Evolutionary conservation across 1,139 yeast species (phyloP), one percentile per base, ranked within the genome.

Genomic region (Saccharomyces pastorianus): DNA sequence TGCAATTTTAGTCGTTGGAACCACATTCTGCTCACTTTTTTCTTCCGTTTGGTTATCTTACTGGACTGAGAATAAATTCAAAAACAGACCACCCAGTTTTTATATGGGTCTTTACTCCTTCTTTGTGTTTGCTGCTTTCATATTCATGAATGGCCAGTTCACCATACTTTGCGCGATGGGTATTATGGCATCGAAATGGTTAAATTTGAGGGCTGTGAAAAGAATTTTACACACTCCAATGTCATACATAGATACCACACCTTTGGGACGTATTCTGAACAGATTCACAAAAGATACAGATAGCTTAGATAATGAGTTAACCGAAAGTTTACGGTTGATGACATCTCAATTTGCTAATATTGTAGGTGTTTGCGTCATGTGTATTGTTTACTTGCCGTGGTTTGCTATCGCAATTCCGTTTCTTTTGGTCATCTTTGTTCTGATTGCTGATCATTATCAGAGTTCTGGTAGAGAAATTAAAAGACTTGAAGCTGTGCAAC

Each of bases 231-330:
- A 81, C 65, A 91, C 85, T 55, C 96, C 91, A 42, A 82, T 83
- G 86, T 68, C 82, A 2, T 84, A 76, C 61, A 74, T 84, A 60
- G 90, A 84, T 62, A 76, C 86, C 1, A 82, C 88, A 0, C 90
- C 90, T 4, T 69, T 84, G 59, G 90, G 93, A 5, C 76, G 93
- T 58, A 79, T 85, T 53, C 70, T 85, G 64, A 85, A 85, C 66
- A 73, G 93, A 58, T 84, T 84, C 66, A 85, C 95, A 1, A 88
- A 87, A 64, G 96, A 89, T 69, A 85, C 95, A 0, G 95, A 88
- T 66, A 83, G 84, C 34, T 73, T 88, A 62, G 96, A 89, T 67
- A 86, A 85, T 65, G 89, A 85, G 63, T 73, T 84, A 54, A 80
- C 84, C 47, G 85, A 82, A 59, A 83, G 80, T 65, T 60, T 80